Conservation (phyloP, 116 monocot genomes). For the Trichopus zeylanicus region DNA sequence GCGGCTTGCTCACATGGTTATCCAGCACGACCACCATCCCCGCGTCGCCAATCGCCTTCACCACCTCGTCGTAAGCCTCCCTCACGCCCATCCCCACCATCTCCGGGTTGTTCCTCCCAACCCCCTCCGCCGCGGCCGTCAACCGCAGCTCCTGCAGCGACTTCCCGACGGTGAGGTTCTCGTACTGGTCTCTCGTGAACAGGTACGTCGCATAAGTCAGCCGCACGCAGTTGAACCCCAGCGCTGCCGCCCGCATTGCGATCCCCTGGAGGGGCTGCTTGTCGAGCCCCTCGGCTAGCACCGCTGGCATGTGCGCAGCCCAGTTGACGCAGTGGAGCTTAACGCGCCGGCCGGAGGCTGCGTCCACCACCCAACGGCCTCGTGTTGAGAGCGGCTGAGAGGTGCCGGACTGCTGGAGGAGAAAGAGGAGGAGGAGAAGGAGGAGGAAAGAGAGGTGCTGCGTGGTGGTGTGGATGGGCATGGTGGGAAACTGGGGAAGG, state of each 20-base stretch:
- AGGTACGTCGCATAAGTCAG: slow-evolving; percentile 48
- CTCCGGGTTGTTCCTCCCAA: slow-evolving; percentile 25
- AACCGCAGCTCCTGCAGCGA: slow-evolving; percentile 27
- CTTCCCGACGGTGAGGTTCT: slow-evolving; percentile 22
- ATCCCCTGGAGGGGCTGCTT: slow-evolving; percentile 19
- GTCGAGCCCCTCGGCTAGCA: slow-evolving; percentile 51
- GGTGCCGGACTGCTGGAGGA: neutral
- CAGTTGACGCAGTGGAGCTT: slow-evolving; percentile 74
- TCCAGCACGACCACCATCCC: slow-evolving; percentile 57
- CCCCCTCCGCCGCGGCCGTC: slow-evolving; percentile 6
- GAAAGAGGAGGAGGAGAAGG: slow-evolving; percentile 15
- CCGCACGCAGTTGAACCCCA: slow-evolving; percentile 72
- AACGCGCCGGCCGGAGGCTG: slow-evolving; percentile 28
- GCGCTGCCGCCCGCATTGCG: slow-evolving; percentile 1
- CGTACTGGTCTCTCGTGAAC: slow-evolving; percentile 27
- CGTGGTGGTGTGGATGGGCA: too few relatives aligned
- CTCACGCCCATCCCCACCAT: slow-evolving; percentile 21
- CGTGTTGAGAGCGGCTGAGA: slow-evolving; percentile 28
- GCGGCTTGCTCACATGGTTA: slow-evolving; percentile 49
- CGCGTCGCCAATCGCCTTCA: slow-evolving; percentile 22
- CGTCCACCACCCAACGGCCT: slow-evolving; percentile 42
- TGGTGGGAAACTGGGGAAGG: too few relatives aligned
- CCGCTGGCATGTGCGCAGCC: slow-evolving; percentile 46
- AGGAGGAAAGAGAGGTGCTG: too few relatives aligned
- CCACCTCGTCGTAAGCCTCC: slow-evolving; percentile 36